Conservation (phyloP, 768 basidiomycete species). For the Russula sp. region DNA sequence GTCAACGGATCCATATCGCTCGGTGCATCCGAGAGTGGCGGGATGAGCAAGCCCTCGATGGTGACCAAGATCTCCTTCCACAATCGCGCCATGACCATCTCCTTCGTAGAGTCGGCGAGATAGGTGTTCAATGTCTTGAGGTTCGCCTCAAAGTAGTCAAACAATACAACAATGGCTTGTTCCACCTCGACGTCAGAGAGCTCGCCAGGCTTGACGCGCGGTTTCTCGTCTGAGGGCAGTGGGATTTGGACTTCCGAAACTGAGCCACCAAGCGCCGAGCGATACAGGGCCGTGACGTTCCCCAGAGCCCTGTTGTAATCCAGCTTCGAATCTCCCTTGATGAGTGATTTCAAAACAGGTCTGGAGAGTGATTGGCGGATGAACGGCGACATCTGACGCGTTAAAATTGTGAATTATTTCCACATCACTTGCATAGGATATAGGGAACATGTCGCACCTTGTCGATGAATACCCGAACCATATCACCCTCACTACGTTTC, state of each 20-base stretch:
- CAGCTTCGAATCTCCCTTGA: constrained; percentile 58
- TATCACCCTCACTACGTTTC: constrained; percentile 90
- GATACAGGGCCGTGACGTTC: constrained; percentile 74
- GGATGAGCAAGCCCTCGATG: constrained; percentile 84
- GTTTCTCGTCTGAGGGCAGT: constrained; percentile 66
- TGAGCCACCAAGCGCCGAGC: constrained; percentile 64
- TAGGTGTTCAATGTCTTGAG: constrained; percentile 86
- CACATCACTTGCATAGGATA: background rate
- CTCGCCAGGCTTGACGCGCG: constrained; percentile 70
- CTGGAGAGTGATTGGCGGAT: constrained; percentile 83
- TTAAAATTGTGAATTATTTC: background rate
- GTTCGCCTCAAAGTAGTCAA: constrained; percentile 96
- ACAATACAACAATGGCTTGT: constrained; percentile 81
- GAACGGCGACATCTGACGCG: constrained; percentile 81
- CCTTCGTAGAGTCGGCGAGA: constrained; percentile 76
- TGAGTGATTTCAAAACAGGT: constrained; percentile 64
- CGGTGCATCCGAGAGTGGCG: constrained; percentile 76
- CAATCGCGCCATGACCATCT: constrained; percentile 86
- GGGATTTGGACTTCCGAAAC: constrained; percentile 72
- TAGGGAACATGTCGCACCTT: constrained; percentile 51
- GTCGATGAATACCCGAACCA: constrained; percentile 94
- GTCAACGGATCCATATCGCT: constrained; percentile 89
- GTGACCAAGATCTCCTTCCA: constrained; percentile 94
- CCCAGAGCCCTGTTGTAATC: constrained; percentile 91
- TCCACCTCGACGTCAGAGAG: constrained; percentile 93